Evolutionary conservation across 2,329 filamentous ascomycete species (phyloP), one percentile per base, ranked within the genome.

Genomic region (Phyllosticta citribraziliensis): DNA sequence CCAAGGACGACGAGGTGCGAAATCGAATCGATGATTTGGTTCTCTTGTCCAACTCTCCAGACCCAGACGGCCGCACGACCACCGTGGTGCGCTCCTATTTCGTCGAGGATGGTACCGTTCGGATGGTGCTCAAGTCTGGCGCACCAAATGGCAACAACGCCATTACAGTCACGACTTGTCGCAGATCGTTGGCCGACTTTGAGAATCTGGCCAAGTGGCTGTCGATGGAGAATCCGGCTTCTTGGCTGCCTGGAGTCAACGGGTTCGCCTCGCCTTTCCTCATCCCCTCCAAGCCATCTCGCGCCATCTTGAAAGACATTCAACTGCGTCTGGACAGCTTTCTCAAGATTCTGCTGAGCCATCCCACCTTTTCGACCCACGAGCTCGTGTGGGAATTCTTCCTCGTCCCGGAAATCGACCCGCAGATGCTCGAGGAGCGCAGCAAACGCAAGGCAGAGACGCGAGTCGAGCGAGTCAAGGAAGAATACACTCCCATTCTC

Each of bases 321-420:
- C 95, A 99, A 71, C 78, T 91, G 53, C 85, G 88, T 17, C 84
- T 96, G 20, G 91, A 99, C 73, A 88, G 85, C 66, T 97, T 97
- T 68, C 77, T 99, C 67, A 90, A 89, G 66, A 90, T 91, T 19
- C 82, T 99, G 65, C 81, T 99, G 25, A 81, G 84, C 9, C 94
- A 99, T 70, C 88, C 93, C 3, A 97, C 94, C 0, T 97, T 99
- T 70, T 84, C 91, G 0, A 96, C 90, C 0, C 95, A 99, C 70
- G 94, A 99, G 76, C 91, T 97, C 82, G 82, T 99, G 2, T 99
- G 94, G 95, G 94, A 99, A 69, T 99, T 99, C 76, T 96, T 99
- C 74, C 82, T 99, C 0, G 92, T 99, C 12, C 94, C 94, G 1
- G 94, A 99, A 67, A 84, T 99, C 56, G 90, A 96, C 70, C 83